Percentiles rank a stretch among this genome's conserved stretches.
These are phyloP conservation scores for Phytophthora chlamydospora DNA, from an alignment of 352 stramenopile species.

Conservation along the genomic window DNA sequence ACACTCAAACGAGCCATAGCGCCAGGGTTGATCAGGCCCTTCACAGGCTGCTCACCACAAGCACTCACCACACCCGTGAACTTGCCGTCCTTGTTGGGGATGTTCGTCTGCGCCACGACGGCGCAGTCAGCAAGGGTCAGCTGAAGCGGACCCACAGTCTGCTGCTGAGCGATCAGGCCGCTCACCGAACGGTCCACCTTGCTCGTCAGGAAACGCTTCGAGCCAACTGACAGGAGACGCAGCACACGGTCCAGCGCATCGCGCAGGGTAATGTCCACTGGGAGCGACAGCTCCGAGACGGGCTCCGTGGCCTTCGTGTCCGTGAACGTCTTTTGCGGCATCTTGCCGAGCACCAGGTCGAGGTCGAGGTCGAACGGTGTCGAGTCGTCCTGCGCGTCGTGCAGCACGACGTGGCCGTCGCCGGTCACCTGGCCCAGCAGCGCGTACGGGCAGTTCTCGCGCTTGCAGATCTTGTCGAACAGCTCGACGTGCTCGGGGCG, in stretches of 20 bases:
- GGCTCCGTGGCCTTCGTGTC: constrained; percentile 77
- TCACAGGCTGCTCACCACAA: constrained; percentile 97
- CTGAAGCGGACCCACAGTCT: constrained; percentile 98
- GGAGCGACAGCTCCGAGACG: constrained; percentile 75
- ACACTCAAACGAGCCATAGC: constrained; percentile 97
- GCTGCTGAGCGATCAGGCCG: constrained; percentile 98
- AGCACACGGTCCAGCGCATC: constrained; percentile 95
- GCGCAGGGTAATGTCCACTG: constrained; percentile 88
- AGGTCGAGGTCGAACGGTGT: constrained; percentile 97
- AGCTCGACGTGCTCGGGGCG: constrained; percentile 88
- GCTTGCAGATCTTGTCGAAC: constrained; percentile 95
- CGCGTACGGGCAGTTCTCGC: constrained; percentile 97
- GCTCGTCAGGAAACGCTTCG: constrained; percentile 97
- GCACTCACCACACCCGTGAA: constrained; percentile 95
- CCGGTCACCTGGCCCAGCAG: constrained; percentile 96
- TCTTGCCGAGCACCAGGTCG: constrained; percentile 98
- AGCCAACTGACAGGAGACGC: constrained; percentile 96
- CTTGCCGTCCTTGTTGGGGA: constrained; percentile 82
- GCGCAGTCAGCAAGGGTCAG: constrained; percentile 97
- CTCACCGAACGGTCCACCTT: constrained; percentile 99
- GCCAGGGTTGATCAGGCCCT: constrained; percentile 94
- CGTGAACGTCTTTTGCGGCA: constrained; percentile 99
- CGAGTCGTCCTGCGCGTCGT: constrained; percentile 94
- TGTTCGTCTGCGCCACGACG: constrained; percentile 97
- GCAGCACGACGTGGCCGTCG: constrained; percentile 96